Conservation (phyloP, 805 yeast genomes). For the Barnettozyma siamensis region DNA sequence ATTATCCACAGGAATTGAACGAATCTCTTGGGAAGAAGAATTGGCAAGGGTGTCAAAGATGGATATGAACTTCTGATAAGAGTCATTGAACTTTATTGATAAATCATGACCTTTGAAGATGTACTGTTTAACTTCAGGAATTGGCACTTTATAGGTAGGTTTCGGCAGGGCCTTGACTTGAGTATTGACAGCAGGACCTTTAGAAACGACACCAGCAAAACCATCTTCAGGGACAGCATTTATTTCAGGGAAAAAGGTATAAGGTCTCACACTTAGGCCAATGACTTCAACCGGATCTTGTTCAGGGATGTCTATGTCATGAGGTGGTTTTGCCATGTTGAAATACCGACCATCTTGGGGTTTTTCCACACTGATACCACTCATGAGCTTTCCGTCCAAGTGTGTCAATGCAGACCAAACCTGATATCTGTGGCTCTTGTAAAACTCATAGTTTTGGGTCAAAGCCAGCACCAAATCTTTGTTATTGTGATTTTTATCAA, state of each 20-base stretch:
- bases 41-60: too few relatives aligned
- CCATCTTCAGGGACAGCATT: not conserved
- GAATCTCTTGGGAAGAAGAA: not conserved
- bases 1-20: not conserved
- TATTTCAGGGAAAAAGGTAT: not conserved
- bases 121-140: not conserved
- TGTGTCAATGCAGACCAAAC: not conserved
- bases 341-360: not conserved
- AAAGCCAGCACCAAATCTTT: not conserved
- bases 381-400: not conserved
- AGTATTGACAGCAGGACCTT: too few relatives aligned
- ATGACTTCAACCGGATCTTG: not conserved
- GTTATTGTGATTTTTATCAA: not conserved
- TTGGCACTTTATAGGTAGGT: too few relatives aligned
- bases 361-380: not conserved
- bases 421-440: not conserved
- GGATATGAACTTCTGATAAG: too few relatives aligned
- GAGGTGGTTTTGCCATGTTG: too few relatives aligned
- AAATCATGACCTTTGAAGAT: not conserved
- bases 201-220: too few relatives aligned
- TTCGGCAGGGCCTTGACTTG: too few relatives aligned
- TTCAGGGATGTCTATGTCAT: too few relatives aligned
- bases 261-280: not conserved
- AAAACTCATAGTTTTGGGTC: slow-evolving; percentile 1
- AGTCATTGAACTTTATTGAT: too few relatives aligned